phyloP scores from a whole-genome alignment of 306 rosid genomes.

The Senna tora region DNA sequence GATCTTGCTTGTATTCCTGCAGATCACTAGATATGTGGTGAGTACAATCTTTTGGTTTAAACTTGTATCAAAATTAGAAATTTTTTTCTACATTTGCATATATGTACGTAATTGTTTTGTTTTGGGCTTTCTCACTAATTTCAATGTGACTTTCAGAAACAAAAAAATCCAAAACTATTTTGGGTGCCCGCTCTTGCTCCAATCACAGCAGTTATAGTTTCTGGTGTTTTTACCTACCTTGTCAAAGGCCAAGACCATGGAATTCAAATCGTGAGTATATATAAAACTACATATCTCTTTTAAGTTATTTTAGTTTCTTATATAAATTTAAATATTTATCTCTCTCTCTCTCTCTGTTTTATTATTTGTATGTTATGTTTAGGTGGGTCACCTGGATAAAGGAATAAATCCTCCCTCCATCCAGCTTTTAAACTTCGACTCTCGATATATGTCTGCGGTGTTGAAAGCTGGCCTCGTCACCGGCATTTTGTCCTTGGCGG shows the following conservation, averaged over 20 bases:
- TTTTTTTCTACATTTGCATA: too few species aligned
- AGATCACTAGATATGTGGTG: conserved; percentile 59
- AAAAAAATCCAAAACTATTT: conserved; percentile 67
- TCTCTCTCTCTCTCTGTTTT: neutral
- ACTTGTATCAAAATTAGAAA: neutral
- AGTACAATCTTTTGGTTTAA: conserved; percentile 16
- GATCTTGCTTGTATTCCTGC: conserved; percentile 56
- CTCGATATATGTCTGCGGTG: conserved; percentile 51
- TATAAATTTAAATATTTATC: too few species aligned
- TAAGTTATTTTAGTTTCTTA: neutral
- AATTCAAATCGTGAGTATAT: conserved; percentile 68
- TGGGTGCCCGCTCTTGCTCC: conserved; percentile 88
- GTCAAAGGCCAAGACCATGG: conserved; percentile 63
- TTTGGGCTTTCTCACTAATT: neutral
- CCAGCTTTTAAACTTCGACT: conserved; percentile 52
- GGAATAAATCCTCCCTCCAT: conserved; percentile 79
- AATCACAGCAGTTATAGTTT: conserved; percentile 55
- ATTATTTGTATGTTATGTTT: neutral
- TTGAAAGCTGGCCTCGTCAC: conserved; percentile 60
- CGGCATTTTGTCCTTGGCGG: conserved; percentile 78
- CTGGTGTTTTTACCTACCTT: conserved; percentile 62
- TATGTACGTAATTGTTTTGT: too few species aligned
- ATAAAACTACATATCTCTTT: too few species aligned
- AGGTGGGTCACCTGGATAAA: conserved; percentile 80
- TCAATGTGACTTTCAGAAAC: conserved; percentile 50